phyloP scores from a whole-genome alignment of 2,329 filamentous ascomycete genomes.

The Daldinia sp. region DNA sequence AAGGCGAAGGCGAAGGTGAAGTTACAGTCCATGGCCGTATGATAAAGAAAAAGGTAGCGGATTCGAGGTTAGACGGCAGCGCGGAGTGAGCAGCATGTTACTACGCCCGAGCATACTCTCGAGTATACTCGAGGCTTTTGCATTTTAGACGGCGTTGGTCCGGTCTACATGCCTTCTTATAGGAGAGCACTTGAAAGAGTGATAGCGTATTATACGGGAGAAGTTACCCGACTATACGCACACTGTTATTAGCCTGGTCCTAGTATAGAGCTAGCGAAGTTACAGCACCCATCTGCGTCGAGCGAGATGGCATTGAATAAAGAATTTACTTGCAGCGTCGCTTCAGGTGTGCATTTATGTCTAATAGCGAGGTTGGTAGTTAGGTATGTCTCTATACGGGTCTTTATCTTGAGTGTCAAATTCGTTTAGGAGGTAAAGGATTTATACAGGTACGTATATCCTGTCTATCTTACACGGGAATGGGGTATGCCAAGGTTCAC shows the following conservation, averaged over 20 bases:
- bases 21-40: not conserved
- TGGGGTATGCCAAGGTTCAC: not conserved
- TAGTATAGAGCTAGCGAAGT: not conserved
- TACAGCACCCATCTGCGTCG: not conserved
- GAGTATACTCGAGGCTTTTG: constrained; percentile 24
- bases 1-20: not conserved
- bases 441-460: no score
- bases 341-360: not conserved
- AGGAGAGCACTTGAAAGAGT: not conserved
- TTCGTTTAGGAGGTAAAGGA: not conserved
- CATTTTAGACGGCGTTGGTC: constrained; percentile 28
- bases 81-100: not conserved
- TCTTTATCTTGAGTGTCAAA: not conserved
- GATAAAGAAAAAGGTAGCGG: not conserved
- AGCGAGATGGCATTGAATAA: not conserved
- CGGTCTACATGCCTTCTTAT: constrained; percentile 2
- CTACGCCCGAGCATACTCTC: no score
- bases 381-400: not conserved
- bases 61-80: not conserved
- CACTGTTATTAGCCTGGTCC: not conserved
- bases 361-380: not conserved
- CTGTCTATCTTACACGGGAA: not conserved
- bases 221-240: not conserved
- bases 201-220: not conserved
- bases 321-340: not conserved